Base-by-base conservation (phyloP, 805 yeast species). In the Starmerella stellata region DNA sequence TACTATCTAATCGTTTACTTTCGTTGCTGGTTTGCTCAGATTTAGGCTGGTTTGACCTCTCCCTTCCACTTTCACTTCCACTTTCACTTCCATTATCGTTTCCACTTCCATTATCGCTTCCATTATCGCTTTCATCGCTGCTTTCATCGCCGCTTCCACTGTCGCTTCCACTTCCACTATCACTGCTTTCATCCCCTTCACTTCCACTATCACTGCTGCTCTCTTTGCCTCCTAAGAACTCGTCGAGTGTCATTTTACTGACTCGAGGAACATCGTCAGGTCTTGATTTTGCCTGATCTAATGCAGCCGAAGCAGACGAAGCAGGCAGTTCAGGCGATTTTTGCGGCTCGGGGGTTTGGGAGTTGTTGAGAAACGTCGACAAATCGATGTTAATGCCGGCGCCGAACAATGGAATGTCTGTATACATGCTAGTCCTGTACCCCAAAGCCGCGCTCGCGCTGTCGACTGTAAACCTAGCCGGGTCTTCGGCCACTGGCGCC, bases 181-280 rank as follows among this genome's bases (percentile, higher is more conserved):
- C 50, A 16, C 49, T 50, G 17, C 50, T 55, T n/a, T 40, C 49
- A 5, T 47, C 54, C 2, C 45, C 56, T 3, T 48, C 51, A 2
- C 48, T 52, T 7, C 44, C 58, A 14, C 52, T 60, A 0, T 45
- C 52, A n/a, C 56, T 62, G 19, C 49, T 53, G 4, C 39, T 47
- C 4, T 50, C 54, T 1, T 47, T 51, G 8, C 48, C 61, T 13
- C 32, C 32, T 13, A 85, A 74, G 54, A 85, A 85, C 44, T 85
- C 96, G 52, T 85, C 95, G 41, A 85, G 59, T 41, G 85, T 78
- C 54, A 81, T 93, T 18, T 37, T 35, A 23, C 5, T 34, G 24
- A 19, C 8, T 32, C 23, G 5, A 5, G 5, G 20, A 5, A 32
- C n/a, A 7, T 23, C 11, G 11, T 23, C 25, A 7, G 11, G 9